phyloP scores from a whole-genome alignment of 2,329 filamentous ascomycete genomes.

The Colletotrichum cereale region DNA sequence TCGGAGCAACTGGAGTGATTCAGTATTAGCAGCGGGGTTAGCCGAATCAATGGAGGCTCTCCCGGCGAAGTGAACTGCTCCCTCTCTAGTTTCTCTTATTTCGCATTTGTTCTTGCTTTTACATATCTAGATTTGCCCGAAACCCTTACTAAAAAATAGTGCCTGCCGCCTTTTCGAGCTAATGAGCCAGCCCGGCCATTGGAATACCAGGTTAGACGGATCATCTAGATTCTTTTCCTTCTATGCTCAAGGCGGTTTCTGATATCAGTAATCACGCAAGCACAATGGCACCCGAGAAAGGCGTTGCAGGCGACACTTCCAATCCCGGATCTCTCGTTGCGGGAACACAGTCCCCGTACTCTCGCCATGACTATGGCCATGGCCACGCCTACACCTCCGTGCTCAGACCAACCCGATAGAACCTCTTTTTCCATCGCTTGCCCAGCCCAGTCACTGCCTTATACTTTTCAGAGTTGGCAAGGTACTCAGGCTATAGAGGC shows the following conservation, averaged over 20 bases:
- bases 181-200: fast-evolving
- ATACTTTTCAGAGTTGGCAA: too few relatives aligned
- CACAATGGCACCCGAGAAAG: background rate
- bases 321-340: background rate
- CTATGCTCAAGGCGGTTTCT: too few relatives aligned
- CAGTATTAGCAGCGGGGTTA: too few relatives aligned
- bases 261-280: background rate
- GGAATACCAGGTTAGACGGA: fast-evolving
- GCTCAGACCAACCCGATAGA: background rate
- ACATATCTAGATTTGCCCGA: too few relatives aligned
- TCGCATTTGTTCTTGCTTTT: background rate
- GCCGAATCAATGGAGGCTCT: background rate
- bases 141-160: too few relatives aligned
- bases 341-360: background rate
- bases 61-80: background rate
- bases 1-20: too few relatives aligned
- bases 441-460: background rate
- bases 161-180: too few relatives aligned
- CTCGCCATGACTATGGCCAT: background rate
- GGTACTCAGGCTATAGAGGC: background rate
- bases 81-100: background rate
- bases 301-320: background rate
- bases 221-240: background rate
- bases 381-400: background rate
- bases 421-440: background rate